Evolutionary conservation across 164 flowering plant genomes (phyloP), one percentile per base, ranked within the genome.

Genomic region (Magnolia sinica): DNA sequence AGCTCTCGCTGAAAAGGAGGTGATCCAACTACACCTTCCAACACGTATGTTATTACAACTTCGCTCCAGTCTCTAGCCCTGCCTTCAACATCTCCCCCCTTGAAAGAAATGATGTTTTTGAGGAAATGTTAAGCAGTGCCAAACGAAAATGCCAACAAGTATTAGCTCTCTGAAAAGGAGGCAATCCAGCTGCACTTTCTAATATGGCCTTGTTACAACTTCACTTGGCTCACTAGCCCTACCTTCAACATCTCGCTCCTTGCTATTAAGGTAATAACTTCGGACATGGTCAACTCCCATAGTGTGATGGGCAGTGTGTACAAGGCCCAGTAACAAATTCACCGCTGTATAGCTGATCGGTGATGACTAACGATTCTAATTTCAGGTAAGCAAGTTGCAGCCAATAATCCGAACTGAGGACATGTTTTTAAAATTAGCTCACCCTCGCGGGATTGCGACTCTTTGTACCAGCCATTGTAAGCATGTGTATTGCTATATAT

Each of bases 191-290:
- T 59, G 61, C 72, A 76, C 74, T 66, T 80, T 80, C 52, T 50
- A 75, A 13, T 13, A 10, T 5, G 18, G 18, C 64, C 64, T 59
- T 70, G 58, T 70, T 70, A 80, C 29, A 69, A 77, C 81, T 71
- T 64, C 49, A 77, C 79, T 71, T 55, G 45, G 77, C 61, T 82
- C 82, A 77, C 75, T 77, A 75, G 79, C 79, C 72, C 64, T 67
- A 58, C 81, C 76, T 81, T 73, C 72, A 50, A 37, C 84, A 76
- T 79, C 71, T 74, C 84, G 75, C 75, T 64, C 79, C 70, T 79
- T 79, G 75, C 73, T 31, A 77, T 79, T 79, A 79, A 75, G 79
- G 84, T 74, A 74, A 71, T 73, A 58, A 70, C 79, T 77, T 82
- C 27, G 24, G 52, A 63, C 77, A 72, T 81, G 75, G 20, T 52